These are phyloP conservation scores for Neltuma alba DNA, from an alignment of 306 rosid genomes.

Conservation along the genomic window DNA sequence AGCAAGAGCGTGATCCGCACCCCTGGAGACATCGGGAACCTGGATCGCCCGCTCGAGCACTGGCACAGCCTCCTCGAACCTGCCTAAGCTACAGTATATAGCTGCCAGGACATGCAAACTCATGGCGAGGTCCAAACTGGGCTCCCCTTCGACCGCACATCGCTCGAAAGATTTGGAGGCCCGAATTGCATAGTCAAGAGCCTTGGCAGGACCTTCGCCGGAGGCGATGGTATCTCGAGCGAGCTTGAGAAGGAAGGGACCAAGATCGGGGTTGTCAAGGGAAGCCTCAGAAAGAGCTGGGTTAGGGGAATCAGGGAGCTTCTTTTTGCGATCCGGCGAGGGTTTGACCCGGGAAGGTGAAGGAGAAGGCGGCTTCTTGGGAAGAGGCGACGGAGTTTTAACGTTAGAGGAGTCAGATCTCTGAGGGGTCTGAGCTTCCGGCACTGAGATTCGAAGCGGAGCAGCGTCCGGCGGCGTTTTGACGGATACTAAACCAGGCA, in stretches of 20 bases:
- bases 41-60: constrained; percentile 88
- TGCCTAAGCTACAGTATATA: constrained; percentile 83
- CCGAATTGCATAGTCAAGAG: constrained; percentile 79
- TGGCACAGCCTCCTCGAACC: constrained; percentile 96
- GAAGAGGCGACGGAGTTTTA: constrained; percentile 70
- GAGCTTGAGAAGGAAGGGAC: constrained; percentile 88
- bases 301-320: constrained; percentile 64
- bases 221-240: constrained; percentile 94
- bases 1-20: constrained; percentile 94
- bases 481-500: constrained; percentile 88
- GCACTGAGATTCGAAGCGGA: constrained; percentile 66
- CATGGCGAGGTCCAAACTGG: constrained; percentile 94
- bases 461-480: constrained; percentile 75
- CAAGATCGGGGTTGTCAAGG: constrained; percentile 98
- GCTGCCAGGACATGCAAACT: constrained; percentile 96
- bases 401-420: constrained; percentile 50
- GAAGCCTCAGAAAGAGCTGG: constrained; percentile 63
- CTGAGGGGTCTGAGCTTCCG: constrained; percentile 54
- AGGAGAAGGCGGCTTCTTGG: constrained; percentile 74
- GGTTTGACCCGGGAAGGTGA: constrained; percentile 76
- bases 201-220: constrained; percentile 90
- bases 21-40: constrained; percentile 64
- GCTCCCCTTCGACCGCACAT: constrained; percentile 77
- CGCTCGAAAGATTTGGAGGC: constrained; percentile 95
- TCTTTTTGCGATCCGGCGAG: constrained; percentile 66